Percentiles rank a stretch among this genome's conserved stretches.
These are phyloP conservation scores for Sphaerulina populicola DNA, from an alignment of 2,329 filamentous ascomycete species.

Conservation along the genomic window DNA sequence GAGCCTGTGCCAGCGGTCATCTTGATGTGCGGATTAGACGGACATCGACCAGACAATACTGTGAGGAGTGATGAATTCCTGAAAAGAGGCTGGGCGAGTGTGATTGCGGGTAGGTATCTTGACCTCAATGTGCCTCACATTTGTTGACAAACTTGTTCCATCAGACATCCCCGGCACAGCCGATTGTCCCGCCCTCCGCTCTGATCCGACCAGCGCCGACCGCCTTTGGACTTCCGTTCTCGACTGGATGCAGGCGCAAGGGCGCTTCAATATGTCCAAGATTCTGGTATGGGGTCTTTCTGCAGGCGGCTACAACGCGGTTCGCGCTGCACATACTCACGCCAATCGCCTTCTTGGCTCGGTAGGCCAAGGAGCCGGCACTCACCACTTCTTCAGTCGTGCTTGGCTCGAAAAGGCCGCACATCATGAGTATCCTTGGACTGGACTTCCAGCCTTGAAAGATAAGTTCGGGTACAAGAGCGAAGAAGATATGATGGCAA, in stretches of 20 bases:
- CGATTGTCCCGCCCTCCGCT: conserved; percentile 56
- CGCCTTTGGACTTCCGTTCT: conserved; percentile 56
- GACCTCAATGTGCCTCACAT: neutral
- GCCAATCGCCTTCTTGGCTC: conserved; percentile 45
- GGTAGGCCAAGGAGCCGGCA: conserved; percentile 56
- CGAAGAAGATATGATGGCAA: conserved; percentile 48
- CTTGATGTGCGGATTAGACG: conserved; percentile 55
- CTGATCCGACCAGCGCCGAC: conserved; percentile 53
- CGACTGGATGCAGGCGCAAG: conserved; percentile 48
- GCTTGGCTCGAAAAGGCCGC: conserved; percentile 56
- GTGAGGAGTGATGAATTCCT: conserved; percentile 54
- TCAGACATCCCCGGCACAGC: conserved; percentile 47
- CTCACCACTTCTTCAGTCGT: conserved; percentile 52
- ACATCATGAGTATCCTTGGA: conserved; percentile 51
- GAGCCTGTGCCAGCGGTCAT: conserved; percentile 44
- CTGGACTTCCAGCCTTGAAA: conserved; percentile 40
- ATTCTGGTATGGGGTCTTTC: conserved; percentile 58
- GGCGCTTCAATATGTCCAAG: conserved; percentile 48
- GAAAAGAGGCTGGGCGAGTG: conserved; percentile 53
- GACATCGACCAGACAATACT: conserved; percentile 57
- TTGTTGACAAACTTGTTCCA: neutral
- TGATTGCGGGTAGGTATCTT: conserved; percentile 48
- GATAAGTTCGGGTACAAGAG: conserved; percentile 55
- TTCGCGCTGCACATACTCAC: conserved; percentile 60
- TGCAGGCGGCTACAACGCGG: conserved; percentile 59